These are phyloP conservation scores for Wilcoxina mikolae DNA, from an alignment of 495 filamentous ascomycete genomes.

Conservation along the genomic window DNA sequence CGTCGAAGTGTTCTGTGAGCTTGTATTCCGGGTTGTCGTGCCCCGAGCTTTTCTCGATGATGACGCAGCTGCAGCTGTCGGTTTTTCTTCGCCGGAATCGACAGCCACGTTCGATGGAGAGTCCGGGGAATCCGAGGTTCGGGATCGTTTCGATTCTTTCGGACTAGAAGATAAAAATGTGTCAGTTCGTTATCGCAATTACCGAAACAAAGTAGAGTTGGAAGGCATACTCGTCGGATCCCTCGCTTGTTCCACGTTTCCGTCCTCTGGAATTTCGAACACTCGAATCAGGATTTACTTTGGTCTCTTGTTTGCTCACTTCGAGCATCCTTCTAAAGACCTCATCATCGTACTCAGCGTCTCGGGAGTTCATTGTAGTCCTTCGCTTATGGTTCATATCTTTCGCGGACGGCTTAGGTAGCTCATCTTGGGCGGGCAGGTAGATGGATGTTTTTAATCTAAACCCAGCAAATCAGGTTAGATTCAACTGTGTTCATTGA, in stretches of 20 bases:
- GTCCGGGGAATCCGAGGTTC: constrained; percentile 28
- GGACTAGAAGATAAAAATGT: constrained; percentile 9
- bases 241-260: constrained; percentile 79
- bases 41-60: constrained; percentile 24
- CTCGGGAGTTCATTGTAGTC: constrained; percentile 94
- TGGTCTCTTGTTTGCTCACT: constrained; percentile 69
- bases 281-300: constrained; percentile 36
- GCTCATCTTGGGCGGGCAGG: constrained; percentile 43
- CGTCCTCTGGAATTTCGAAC: constrained; percentile 43
- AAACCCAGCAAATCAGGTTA: constrained; percentile 2
- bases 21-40: constrained; percentile 16
- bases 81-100: constrained; percentile 28
- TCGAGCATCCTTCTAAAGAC: constrained; percentile 78
- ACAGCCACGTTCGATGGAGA: constrained; percentile 18
- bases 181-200: constrained; percentile 5
- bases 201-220: constrained; percentile 8
- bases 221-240: constrained; percentile 56
- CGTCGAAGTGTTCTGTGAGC: constrained; percentile 13
- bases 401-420: constrained; percentile 20
- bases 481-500: not conserved
- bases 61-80: constrained; percentile 13
- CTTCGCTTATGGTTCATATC: constrained; percentile 49
- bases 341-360: constrained; percentile 90
- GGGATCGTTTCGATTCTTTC: constrained; percentile 36
- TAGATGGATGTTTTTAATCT: constrained; percentile 56